Evolutionary conservation across 2,329 filamentous ascomycete species (phyloP), one percentile per base, ranked within the genome.

Genomic region (Claviceps humidiphila): DNA sequence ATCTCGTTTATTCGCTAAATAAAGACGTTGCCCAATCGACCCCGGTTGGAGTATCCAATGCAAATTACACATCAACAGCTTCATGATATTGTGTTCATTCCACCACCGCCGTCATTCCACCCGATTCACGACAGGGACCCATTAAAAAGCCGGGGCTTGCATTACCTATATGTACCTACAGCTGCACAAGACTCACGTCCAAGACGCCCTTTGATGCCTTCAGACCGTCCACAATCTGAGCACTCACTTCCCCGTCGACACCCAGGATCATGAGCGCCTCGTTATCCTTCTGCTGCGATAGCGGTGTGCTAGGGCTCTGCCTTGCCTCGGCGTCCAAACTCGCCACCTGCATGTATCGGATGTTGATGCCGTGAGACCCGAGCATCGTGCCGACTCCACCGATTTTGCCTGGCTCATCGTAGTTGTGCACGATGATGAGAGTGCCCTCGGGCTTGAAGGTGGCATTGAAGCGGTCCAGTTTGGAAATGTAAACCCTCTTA

Each of bases 241-340:
- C 74, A 0, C 74, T 76, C 17, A 89, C 80, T 3, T 75, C 72
- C 2, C 79, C 77, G 60, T 85, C 82, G 9, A 91, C 80, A 1
- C 87, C 85, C 49, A 91, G 59, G 59, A 91, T 90, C 87, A 91
- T 91, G 58, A 91, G 67, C 9, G 87, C 87, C 68, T 91, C 87
- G 44, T 82, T 80, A 48, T 66, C 70, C 30, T 65, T 68, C 40
- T 43, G 52, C 24, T 5, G 39, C n/a, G 39, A n/a, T 17, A 17
- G 16, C n/a, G 47, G 47, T 20, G 50, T 50, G 30, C 62, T 59
- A 50, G 59, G 57, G 54, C 61, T 55, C n/a, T 52, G 53, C 39
- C 47, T 53, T 34, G 55, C 52, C 46, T 57, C 55, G 50, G 55
- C 52, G 53, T 65, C 73, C 56, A 85, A 64, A 16, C 73, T 71